These are phyloP conservation scores for Fusarium guadeloupense DNA, from an alignment of 2,329 filamentous ascomycete species.

Conservation along the genomic window DNA sequence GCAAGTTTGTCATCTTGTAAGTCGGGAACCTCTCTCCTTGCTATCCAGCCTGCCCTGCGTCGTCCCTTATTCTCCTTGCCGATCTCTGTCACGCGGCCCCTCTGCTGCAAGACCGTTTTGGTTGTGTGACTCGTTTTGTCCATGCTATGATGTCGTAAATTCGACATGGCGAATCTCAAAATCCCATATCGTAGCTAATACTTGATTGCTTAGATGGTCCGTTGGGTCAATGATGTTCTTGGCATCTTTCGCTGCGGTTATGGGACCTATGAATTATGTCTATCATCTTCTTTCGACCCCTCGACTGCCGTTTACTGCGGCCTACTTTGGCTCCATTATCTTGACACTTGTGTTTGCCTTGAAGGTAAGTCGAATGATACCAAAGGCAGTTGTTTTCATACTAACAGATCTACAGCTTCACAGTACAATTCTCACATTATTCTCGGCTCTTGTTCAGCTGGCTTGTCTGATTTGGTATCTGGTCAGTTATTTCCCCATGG, in stretches of 20 bases:
- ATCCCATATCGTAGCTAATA: conserved; percentile 41
- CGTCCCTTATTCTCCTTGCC: conserved; percentile 19
- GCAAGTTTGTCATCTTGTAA: conserved; percentile 98
- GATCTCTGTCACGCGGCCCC: conserved; percentile 25
- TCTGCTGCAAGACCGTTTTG: conserved; percentile 8
- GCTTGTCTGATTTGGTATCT: conserved; percentile 90
- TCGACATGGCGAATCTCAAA: conserved; percentile 21
- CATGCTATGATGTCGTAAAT: conserved; percentile 27
- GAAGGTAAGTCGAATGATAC: conserved; percentile 72
- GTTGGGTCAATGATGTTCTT: conserved; percentile 91
- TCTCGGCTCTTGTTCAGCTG: conserved; percentile 85
- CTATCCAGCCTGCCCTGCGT: conserved; percentile 2
- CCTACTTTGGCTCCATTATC: conserved; percentile 92
- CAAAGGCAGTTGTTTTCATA: neutral
- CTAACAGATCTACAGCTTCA: conserved; percentile 68
- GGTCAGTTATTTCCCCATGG: conserved; percentile 98
- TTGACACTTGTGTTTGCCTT: conserved; percentile 92
- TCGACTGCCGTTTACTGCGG: conserved; percentile 89
- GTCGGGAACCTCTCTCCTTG: conserved; percentile 55
- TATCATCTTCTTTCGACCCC: conserved; percentile 86
- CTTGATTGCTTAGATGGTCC: conserved; percentile 76
- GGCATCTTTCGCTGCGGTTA: conserved; percentile 90
- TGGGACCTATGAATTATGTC: conserved; percentile 86
- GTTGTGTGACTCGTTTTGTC: conserved; percentile 27
- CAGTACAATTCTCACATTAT: conserved; percentile 83